Percentiles rank a stretch among this genome's conserved stretches.
Conservation (phyloP, 73 alveolate species). For the Loxodes magnus region DNA sequence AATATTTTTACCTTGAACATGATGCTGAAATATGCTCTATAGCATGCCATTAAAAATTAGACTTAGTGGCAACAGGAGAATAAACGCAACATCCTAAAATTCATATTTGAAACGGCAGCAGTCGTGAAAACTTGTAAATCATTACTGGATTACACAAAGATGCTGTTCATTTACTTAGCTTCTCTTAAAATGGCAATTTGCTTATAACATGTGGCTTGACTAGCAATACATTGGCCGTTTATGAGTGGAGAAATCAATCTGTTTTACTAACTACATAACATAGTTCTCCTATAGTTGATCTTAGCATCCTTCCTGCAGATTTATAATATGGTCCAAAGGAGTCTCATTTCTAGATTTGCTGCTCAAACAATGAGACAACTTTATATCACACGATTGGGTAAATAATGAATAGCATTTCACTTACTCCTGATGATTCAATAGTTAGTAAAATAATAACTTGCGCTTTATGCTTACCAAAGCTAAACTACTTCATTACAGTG, state of each 20-base stretch:
- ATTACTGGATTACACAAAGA: slow-evolving; percentile 78
- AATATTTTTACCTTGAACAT: slow-evolving; percentile 81
- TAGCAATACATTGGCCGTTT: slow-evolving; percentile 58
- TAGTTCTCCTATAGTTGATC: background rate
- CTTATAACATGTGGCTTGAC: slow-evolving; percentile 74
- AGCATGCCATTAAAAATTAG: slow-evolving; percentile 59
- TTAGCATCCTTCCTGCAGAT: background rate
- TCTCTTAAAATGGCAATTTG: slow-evolving; percentile 44
- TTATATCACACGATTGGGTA: background rate
- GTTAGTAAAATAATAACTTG: background rate
- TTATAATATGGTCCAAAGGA: background rate
- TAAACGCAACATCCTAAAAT: slow-evolving; percentile 78
- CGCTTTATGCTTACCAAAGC: background rate
- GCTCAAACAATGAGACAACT: background rate
- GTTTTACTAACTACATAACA: slow-evolving; percentile 41
- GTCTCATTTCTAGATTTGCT: slow-evolving; percentile 2
- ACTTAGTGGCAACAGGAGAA: slow-evolving; percentile 61
- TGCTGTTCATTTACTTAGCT: slow-evolving; percentile 59
- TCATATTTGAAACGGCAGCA: slow-evolving; percentile 83
- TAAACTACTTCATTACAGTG: slow-evolving; percentile 21
- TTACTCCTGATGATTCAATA: background rate
- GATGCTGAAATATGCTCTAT: slow-evolving; percentile 71
- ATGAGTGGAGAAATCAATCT: slow-evolving; percentile 58
- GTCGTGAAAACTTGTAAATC: slow-evolving; percentile 65
- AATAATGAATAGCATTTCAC: background rate